phyloP scores from a whole-genome alignment of 2,329 filamentous ascomycete genomes.

The Talaromyces marneffei region DNA sequence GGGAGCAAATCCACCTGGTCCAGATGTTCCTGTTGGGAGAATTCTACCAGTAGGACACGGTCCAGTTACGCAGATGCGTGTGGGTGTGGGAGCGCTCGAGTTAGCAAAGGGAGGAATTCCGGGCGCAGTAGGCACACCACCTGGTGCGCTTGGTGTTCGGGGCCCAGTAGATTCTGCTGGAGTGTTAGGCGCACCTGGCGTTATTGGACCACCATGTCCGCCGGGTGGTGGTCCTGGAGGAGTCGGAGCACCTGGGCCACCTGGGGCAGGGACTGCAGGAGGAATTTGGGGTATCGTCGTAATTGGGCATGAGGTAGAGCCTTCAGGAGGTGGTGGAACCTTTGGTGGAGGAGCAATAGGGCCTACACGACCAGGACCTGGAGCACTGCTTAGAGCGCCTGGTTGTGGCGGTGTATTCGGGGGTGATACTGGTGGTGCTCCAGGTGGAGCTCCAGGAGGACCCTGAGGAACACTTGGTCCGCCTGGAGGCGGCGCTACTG shows the following conservation, averaged over 20 bases:
- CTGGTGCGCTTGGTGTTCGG: constrained; percentile 8
- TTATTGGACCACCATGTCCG: not conserved
- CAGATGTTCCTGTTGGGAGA: not conserved
- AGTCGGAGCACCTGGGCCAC: not conserved
- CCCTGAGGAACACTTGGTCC: constrained; percentile 1
- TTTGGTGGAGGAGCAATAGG: not conserved
- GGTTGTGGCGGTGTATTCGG: not conserved
- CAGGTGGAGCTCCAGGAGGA: constrained; percentile 2
- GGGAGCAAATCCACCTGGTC: not conserved
- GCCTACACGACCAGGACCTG: not conserved
- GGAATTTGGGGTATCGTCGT: not conserved
- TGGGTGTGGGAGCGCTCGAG: not conserved
- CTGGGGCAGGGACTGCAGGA: not conserved
- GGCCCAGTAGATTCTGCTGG: not conserved
- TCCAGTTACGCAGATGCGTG: not conserved
- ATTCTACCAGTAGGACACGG: not conserved
- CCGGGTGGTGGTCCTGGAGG: not conserved
- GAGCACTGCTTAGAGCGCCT: not conserved
- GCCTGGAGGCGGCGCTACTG: constrained; percentile 15
- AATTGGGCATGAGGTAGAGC: not conserved
- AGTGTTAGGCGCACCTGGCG: not conserved
- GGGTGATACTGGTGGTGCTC: not conserved
- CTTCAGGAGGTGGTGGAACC: not conserved
- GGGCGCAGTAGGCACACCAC: constrained; percentile 1
- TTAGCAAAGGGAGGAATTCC: constrained; percentile 13